phyloP scores from a whole-genome alignment of 164 flowering plant genomes.

The Kingdonia uniflora region DNA sequence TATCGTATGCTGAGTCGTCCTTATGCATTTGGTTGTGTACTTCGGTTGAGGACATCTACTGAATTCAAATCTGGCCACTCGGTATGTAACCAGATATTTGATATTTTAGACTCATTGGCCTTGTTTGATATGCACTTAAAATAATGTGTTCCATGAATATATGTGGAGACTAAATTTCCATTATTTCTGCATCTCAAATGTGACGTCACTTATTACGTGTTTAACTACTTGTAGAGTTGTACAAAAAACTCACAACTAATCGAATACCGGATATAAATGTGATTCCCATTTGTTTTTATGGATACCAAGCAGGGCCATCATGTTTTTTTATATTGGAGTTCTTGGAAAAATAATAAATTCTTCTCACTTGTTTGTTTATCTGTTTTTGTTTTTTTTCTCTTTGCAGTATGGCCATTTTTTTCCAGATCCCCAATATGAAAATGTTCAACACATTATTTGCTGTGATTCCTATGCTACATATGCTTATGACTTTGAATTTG shows the following conservation, averaged over 20 bases:
- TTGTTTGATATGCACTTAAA: no score
- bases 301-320: background rate
- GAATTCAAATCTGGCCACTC: constrained; percentile 77
- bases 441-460: constrained; percentile 95
- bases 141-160: no score
- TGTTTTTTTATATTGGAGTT: background rate
- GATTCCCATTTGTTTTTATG: no score
- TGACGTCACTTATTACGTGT: background rate
- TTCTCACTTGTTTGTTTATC: background rate
- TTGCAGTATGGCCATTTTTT: constrained; percentile 98
- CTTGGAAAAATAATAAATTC: background rate
- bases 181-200: no score
- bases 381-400: background rate
- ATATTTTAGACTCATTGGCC: no score
- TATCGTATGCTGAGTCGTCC: constrained; percentile 96
- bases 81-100: constrained; percentile 30
- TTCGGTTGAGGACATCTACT: constrained; percentile 85
- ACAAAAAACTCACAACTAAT: background rate
- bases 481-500: constrained; percentile 95
- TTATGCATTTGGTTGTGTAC: constrained; percentile 86
- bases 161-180: no score
- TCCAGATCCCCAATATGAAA: constrained; percentile 97
- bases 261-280: no score
- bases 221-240: background rate
- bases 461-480: constrained; percentile 94